These are phyloP conservation scores for Lachnellula suecica DNA, from an alignment of 2,329 filamentous ascomycete genomes.

Conservation along the genomic window DNA sequence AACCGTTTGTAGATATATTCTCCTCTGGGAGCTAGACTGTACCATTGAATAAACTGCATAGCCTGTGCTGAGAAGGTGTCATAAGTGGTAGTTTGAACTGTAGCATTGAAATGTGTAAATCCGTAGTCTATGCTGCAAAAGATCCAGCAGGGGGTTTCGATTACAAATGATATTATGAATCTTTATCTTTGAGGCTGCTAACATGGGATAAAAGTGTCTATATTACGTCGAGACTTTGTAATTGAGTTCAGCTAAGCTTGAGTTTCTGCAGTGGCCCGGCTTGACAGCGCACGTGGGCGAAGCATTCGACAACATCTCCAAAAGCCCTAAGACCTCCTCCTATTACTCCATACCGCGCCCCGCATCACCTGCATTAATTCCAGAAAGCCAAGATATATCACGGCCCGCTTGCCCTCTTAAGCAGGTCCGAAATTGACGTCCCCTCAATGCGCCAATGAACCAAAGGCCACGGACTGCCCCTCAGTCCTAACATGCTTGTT, in stretches of 20 bases:
- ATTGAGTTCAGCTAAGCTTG: too few species aligned
- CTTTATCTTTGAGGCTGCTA: too few species aligned
- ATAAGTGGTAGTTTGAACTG: too few species aligned
- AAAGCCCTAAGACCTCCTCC: too few species aligned
- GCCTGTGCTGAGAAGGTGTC: slow-evolving; percentile 2
- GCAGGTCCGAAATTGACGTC: not conserved
- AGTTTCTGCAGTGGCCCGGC: too few species aligned
- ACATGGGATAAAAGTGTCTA: too few species aligned
- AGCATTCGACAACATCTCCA: slow-evolving; percentile 3
- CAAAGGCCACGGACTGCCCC: not conserved
- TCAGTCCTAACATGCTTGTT: not conserved
- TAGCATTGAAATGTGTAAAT: too few species aligned
- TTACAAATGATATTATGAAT: too few species aligned
- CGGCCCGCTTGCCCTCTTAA: not conserved
- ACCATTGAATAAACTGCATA: slow-evolving; percentile 29
- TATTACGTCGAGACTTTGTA: too few species aligned
- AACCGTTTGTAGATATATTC: slow-evolving; percentile 37
- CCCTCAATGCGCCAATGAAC: not conserved
- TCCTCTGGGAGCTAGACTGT: slow-evolving; percentile 29
- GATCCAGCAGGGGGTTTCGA: too few species aligned
- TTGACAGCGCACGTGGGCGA: slow-evolving; percentile 16
- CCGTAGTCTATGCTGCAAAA: too few species aligned
- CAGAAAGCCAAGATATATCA: not conserved
- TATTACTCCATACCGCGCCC: not conserved
- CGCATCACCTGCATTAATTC: not conserved